Base-by-base conservation (phyloP, 345 rosid species). In the Citrus australasica region DNA sequence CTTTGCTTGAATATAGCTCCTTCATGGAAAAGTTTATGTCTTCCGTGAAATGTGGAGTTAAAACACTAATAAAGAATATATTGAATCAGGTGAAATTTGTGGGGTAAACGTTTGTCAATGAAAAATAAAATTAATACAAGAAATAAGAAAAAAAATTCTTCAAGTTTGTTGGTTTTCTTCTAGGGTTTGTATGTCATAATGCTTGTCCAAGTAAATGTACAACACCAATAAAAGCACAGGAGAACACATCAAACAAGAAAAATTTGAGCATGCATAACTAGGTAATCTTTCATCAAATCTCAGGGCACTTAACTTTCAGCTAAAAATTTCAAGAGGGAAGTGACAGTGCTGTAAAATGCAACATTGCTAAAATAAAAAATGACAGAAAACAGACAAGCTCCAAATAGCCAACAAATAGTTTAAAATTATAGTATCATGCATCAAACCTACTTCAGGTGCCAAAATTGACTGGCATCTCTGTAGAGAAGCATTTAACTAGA, bases 41-140 rank as follows among this genome's bases (percentile, higher is more conserved):
- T 85, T 95, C 99, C 91, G 84, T 81, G 84, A 69, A 95, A 79
- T 95, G 96, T 6, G 98, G 99, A 80, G 99, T 95, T 77, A 93
- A 63, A 77, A 95, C 92, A 87, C 98, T 95, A 93, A 73, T 60
- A 80, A 42, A 79, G 70, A 73, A 82, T 66, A 79, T 53, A 22
- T 17, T 77, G 71, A 25, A 65, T 84, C 72, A 82, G 71, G 59
- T 63, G 42, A 55, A 55, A 77, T 65, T 30, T 48, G 67, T 46
- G 7, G 33, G 35, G 76, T 46, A 66, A 53, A n/a, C 27, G 17
- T 24, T 63, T 33, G 16, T 76, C 76, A 72, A 64, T 4, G 40
- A 48, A 53, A 61, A 11, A 5, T 25, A 67, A 17, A 46, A 30
- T 61, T 71, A 33, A 76, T 7, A 58, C 42, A 7, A 71, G 5